Base-by-base conservation (phyloP, 805 yeast species). In the Danielia oregonensis region DNA sequence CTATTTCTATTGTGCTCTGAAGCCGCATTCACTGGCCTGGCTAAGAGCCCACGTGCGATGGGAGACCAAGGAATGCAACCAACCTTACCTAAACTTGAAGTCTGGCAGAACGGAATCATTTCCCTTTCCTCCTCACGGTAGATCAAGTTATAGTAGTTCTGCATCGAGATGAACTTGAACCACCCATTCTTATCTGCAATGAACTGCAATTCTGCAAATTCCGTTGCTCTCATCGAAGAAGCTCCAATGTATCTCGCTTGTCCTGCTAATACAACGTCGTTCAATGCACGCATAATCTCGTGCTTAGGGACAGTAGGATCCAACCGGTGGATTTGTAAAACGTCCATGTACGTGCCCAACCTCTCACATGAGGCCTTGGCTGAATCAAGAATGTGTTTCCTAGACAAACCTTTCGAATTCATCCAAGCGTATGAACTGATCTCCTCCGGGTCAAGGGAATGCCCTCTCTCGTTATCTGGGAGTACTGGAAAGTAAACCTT, bases 91-190 rank as follows among this genome's bases (percentile, higher is more conserved):
- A 70, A 70, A 30, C 58, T 61, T 14, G 71, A 57, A 5, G 48
- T 42, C 17, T 52, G 34, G 42, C 82, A 75, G 52, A 61, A 79
- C 17, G 73, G 75, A 39, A 67, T 72, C 69, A 78, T 61, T 49
- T 80, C 86, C 12, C 77, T 57, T 51, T 80, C 86, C 36, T 79
- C 85, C 48, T 79, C 84, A n/a, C 86, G 61, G 44, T 74, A 63
- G 4, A 78, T 33, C 42, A 79, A 57, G 46, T 76, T 78, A 54
- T 78, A 76, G 49, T 59, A 70, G 42, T 72, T 72, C 55, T 80
- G 86, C 74, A 78, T 72, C 14, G 72, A 61, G 34, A 79, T 65
- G 42, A 80, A 80, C 50, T 76, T 77, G 41, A 63, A 62, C 80
- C 80, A 79, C 21, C 70, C 70, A 43, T 69, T 43, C 48, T 63